Percentiles rank a stretch among this genome's conserved stretches.
Conservation (phyloP, 2,329 filamentous ascomycete species). For the Aspergillus sp. region DNA sequence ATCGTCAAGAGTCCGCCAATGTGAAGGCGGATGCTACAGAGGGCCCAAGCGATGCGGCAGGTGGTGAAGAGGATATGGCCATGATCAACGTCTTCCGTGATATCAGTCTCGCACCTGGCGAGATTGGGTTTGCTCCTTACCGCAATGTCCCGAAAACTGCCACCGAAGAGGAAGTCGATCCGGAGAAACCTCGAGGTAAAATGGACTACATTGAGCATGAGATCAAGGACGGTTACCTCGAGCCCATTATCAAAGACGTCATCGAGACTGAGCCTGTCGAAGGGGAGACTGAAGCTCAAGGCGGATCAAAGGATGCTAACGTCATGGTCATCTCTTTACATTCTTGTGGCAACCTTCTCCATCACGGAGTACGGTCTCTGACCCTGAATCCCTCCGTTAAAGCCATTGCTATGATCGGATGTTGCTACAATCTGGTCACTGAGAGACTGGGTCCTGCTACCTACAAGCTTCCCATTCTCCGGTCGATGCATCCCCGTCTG, state of each 20-base stretch:
- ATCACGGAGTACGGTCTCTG: slow-evolving; percentile 86
- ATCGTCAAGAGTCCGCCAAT: not conserved
- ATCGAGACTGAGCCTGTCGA: slow-evolving; percentile 23
- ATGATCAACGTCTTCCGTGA: slow-evolving; percentile 38
- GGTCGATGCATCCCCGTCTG: slow-evolving; percentile 72
- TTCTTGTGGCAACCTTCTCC: slow-evolving; percentile 95
- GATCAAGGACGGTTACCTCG: slow-evolving; percentile 46
- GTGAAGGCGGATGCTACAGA: slow-evolving; percentile 5
- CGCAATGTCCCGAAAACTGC: slow-evolving; percentile 12
- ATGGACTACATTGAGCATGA: slow-evolving; percentile 50
- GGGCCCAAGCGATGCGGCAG: slow-evolving; percentile 11
- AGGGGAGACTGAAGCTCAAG: not conserved
- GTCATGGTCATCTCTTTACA: slow-evolving; percentile 94
- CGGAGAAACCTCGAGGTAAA: slow-evolving; percentile 30
- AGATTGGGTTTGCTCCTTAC: slow-evolving; percentile 24
- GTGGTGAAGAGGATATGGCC: slow-evolving; percentile 26
- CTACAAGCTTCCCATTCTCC: slow-evolving; percentile 77
- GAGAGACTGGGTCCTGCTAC: slow-evolving; percentile 84
- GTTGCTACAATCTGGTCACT: slow-evolving; percentile 95
- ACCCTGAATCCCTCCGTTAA: slow-evolving; percentile 79
- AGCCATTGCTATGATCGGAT: slow-evolving; percentile 94
- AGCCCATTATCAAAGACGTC: slow-evolving; percentile 41
- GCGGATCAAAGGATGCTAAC: slow-evolving; percentile 23
- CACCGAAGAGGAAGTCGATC: slow-evolving; percentile 15
- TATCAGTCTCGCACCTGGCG: slow-evolving; percentile 34